phyloP scores from a whole-genome alignment of 2,329 filamentous ascomycete genomes.

The Fusarium protoensiforme region DNA sequence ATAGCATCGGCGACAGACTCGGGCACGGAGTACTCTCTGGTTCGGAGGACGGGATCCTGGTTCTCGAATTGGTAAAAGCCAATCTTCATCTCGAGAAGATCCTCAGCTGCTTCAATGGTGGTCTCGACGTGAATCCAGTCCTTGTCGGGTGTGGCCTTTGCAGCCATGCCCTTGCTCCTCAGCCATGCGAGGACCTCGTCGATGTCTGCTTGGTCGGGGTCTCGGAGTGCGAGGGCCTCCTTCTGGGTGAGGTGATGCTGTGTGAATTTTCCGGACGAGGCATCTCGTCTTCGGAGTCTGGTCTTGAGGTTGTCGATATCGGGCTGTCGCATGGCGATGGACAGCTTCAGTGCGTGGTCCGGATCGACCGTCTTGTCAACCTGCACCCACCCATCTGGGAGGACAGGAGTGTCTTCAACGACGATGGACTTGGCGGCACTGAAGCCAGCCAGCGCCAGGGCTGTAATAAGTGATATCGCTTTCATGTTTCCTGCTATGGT shows the following conservation, averaged over 20 bases:
- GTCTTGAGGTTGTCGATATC: constrained; percentile 41
- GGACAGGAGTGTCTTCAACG: constrained; percentile 41
- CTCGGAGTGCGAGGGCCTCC: constrained; percentile 51
- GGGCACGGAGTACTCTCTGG: constrained; percentile 58
- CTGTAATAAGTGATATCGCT: constrained; percentile 11
- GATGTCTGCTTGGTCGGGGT: constrained; percentile 48
- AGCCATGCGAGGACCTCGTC: constrained; percentile 56
- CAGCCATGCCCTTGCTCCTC: constrained; percentile 48
- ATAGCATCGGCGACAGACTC: constrained; percentile 51
- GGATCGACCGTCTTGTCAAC: constrained; percentile 36
- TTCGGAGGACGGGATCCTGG: constrained; percentile 53
- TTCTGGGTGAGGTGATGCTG: constrained; percentile 48
- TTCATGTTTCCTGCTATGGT: constrained; percentile 26
- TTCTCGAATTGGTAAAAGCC: constrained; percentile 55
- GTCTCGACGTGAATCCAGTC: constrained; percentile 57
- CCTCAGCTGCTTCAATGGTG: constrained; percentile 52
- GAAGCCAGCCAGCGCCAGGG: constrained; percentile 40
- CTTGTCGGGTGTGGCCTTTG: constrained; percentile 45
- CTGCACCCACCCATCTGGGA: constrained; percentile 47
- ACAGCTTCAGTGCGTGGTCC: constrained; percentile 42
- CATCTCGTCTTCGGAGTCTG: constrained; percentile 36
- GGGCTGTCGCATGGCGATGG: constrained; percentile 49
- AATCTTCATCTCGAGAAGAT: constrained; percentile 55
- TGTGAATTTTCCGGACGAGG: constrained; percentile 9
- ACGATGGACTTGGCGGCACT: constrained; percentile 31